Conservation (phyloP, 23 red algal genomes). For the Gracilaria vermiculophylla region DNA sequence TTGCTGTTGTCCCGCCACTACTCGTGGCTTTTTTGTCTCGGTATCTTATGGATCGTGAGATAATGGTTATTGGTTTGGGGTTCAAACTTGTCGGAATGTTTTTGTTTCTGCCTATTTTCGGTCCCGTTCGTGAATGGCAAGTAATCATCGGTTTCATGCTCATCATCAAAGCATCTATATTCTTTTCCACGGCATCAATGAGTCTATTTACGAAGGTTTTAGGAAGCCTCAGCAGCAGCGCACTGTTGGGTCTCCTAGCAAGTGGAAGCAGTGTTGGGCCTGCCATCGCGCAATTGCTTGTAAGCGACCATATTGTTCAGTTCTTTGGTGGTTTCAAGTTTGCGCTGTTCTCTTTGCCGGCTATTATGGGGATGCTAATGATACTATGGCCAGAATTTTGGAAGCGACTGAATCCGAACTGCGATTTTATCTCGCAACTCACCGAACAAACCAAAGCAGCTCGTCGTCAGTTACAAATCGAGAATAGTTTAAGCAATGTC, state of each 20-base stretch:
- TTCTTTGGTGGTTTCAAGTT: slow-evolving; percentile 55
- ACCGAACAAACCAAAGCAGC: neutral
- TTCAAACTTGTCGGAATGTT: slow-evolving; percentile 54
- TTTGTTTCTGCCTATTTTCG: slow-evolving; percentile 55
- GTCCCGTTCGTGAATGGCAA: slow-evolving; percentile 65
- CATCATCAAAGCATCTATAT: slow-evolving; percentile 70
- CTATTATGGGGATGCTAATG: neutral
- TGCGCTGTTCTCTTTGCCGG: slow-evolving; percentile 42
- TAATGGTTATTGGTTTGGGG: slow-evolving; percentile 57
- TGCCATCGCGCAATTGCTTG: slow-evolving; percentile 42
- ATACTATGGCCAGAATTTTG: slow-evolving; percentile 32
- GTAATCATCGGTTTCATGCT: slow-evolving; percentile 65
- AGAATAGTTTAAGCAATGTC: neutral
- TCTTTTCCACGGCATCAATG: slow-evolving; percentile 73
- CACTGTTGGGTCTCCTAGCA: slow-evolving; percentile 54
- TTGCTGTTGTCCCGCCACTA: slow-evolving; percentile 49
- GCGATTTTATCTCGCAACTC: slow-evolving; percentile 32
- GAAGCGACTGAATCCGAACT: slow-evolving; percentile 33
- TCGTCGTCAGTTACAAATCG: neutral
- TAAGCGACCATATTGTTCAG: slow-evolving; percentile 41
- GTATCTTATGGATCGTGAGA: slow-evolving; percentile 65
- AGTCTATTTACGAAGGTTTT: slow-evolving; percentile 76
- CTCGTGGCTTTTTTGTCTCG: slow-evolving; percentile 54
- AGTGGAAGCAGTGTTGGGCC: slow-evolving; percentile 45
- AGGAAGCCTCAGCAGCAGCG: slow-evolving; percentile 30